Evolutionary conservation across 257 asterid genomes (phyloP), one percentile per base, ranked within the genome.

Genomic region (Salvia rosmarinus): DNA sequence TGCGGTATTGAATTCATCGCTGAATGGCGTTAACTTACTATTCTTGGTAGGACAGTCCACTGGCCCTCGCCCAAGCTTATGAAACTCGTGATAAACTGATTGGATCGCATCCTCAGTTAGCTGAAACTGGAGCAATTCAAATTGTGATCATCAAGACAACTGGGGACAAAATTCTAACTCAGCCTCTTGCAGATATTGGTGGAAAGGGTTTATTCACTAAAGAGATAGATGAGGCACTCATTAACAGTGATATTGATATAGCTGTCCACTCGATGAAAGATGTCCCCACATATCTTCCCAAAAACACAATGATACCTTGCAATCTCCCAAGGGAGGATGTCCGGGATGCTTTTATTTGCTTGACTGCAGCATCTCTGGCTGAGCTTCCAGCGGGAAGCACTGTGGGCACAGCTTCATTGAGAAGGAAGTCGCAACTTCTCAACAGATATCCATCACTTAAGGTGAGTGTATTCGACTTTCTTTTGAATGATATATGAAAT

Each of bases 191-290:
- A 44, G 99, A 95, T 82, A 95, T 95, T 13, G 99, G 99, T 50
- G 99, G 99, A 44, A 95, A 95, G 87, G 99, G 99, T 46, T 75
- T 95, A 70, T 95, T 95, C 77, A 95, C 98, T 0, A 95, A 95
- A 81, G 99, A 91, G 82, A 95, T 91, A 64, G 99, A 95, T 0
- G 99, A 95, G 85, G 98, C 99, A 3, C 96, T 95, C 49, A 78
- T 95, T 60, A 87, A 89, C 79, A 79, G 86, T 28, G 97, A 95
- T 23, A 89, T 95, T 51, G 98, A 95, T 76, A 95, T 91, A 57
- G 98, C 99, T 71, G 98, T 95, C 28, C 99, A 95, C 86, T 91
- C 99, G 17, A 91, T 95, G 99, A 95, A 95, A 82, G 98, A 95
- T 76, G 98, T 95, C 20, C 99, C 98, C 0, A 95, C 98, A 9